Evolutionary conservation across 1,139 yeast species (phyloP).

Genomic region (Lodderomyces theae): DNA sequence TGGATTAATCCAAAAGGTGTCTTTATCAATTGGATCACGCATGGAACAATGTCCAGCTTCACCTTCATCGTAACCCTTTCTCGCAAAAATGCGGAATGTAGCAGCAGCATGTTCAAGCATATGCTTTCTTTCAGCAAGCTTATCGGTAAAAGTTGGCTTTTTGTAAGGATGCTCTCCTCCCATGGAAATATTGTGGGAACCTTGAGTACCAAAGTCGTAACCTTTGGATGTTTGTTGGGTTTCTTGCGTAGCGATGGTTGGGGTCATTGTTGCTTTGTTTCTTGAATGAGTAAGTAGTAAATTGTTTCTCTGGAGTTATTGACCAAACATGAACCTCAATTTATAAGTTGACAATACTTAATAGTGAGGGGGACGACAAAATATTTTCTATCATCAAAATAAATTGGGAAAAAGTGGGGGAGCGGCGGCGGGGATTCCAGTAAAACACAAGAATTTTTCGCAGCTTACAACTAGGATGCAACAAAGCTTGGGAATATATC

Average conservation of each 20-base stretch:
- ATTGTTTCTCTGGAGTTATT: no score
- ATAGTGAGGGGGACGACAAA: no score
- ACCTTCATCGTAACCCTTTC: slow-evolving; percentile 75
- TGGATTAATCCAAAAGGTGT: slow-evolving; percentile 80
- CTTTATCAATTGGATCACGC: slow-evolving; percentile 71
- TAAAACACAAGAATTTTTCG: no score
- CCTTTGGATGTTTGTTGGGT: slow-evolving; percentile 19
- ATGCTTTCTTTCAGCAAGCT: slow-evolving; percentile 55
- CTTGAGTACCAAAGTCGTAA: slow-evolving; percentile 33
- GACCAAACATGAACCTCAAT: no score
- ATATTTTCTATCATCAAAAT: no score
- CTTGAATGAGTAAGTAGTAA: no score
- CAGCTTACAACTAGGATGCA: no score
- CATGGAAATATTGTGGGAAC: slow-evolving; percentile 47
- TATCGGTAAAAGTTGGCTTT: slow-evolving; percentile 51
- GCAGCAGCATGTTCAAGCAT: slow-evolving; percentile 73
- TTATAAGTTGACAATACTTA: no score
- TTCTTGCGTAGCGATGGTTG: slow-evolving; percentile 6
- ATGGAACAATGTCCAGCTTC: slow-evolving; percentile 78
- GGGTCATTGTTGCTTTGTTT: slow-evolving; percentile 4
- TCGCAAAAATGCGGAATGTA: slow-evolving; percentile 72
- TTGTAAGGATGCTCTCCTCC: slow-evolving; percentile 47
- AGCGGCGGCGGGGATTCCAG: no score
- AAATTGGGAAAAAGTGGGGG: no score
- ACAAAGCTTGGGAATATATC: no score